Evolutionary conservation across 768 basidiomycete genomes (phyloP).

Genomic region (Rhizopogon vesiculosus): DNA sequence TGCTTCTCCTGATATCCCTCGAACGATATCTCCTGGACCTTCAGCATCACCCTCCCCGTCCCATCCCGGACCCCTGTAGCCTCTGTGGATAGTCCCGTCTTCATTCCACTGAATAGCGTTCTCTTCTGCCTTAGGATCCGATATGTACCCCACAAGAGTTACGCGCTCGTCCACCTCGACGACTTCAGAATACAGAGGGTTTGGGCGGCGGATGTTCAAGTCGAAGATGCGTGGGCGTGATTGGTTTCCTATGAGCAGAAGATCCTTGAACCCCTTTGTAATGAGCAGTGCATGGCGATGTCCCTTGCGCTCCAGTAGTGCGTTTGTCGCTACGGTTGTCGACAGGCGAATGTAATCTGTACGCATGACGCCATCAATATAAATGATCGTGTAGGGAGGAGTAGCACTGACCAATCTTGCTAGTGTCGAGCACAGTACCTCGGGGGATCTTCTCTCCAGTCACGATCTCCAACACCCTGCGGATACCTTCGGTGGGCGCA

Average conservation of each 20-base stretch:
- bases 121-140: slow-evolving; percentile 76
- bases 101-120: slow-evolving; percentile 77
- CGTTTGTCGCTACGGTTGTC: slow-evolving; percentile 96
- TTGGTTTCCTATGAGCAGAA: slow-evolving; percentile 92
- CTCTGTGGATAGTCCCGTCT: slow-evolving; percentile 57
- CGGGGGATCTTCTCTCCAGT: slow-evolving; percentile 67
- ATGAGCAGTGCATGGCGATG: slow-evolving; percentile 88
- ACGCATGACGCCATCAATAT: not conserved
- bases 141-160: slow-evolving; percentile 89
- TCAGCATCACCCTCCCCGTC: slow-evolving; percentile 67
- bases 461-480: slow-evolving; percentile 77
- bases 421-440: slow-evolving; percentile 61
- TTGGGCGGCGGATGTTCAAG: slow-evolving; percentile 77
- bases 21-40: slow-evolving; percentile 75
- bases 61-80: slow-evolving; percentile 77
- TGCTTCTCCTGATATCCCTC: slow-evolving; percentile 84
- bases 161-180: slow-evolving; percentile 84
- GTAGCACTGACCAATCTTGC: slow-evolving; percentile 63
- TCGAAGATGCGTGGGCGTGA: slow-evolving; percentile 94
- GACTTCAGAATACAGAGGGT: slow-evolving; percentile 69
- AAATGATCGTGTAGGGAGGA: not conserved
- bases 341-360: slow-evolving; percentile 88
- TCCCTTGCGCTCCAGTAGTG: slow-evolving; percentile 91
- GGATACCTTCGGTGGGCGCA: slow-evolving; percentile 92
- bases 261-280: slow-evolving; percentile 88